These are phyloP conservation scores for Arthrobotrys sinensis DNA, from an alignment of 2,329 filamentous ascomycete genomes.

Conservation along the genomic window DNA sequence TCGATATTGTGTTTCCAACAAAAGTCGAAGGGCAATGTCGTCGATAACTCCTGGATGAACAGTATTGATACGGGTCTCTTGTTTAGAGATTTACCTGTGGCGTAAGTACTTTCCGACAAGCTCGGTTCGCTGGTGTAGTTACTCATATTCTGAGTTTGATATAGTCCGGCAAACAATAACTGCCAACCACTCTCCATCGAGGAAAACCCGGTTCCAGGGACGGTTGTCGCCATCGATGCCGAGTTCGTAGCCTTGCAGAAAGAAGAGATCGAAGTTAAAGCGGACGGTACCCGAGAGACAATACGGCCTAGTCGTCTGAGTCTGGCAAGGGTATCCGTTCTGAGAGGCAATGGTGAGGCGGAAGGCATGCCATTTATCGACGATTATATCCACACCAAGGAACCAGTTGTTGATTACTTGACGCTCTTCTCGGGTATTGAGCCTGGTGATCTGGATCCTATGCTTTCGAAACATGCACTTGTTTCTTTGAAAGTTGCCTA, in stretches of 20 bases:
- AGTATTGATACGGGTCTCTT: constrained; percentile 86
- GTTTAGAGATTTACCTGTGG: constrained; percentile 75
- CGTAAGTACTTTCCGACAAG: constrained; percentile 43
- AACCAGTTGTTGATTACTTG: constrained; percentile 93
- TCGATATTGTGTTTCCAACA: constrained; percentile 89
- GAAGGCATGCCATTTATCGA: constrained; percentile 94
- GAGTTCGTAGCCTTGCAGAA: constrained; percentile 95
- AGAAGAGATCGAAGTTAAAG: constrained; percentile 95
- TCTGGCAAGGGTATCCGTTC: constrained; percentile 90
- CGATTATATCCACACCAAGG: constrained; percentile 93
- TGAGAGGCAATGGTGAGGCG: constrained; percentile 82
- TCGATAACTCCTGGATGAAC: constrained; percentile 89
- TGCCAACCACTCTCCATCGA: constrained; percentile 74
- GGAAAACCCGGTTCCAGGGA: constrained; percentile 80
- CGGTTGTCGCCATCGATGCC: constrained; percentile 90
- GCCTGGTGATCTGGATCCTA: constrained; percentile 84
- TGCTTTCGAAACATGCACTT: constrained; percentile 83
- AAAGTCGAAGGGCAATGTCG: constrained; percentile 82
- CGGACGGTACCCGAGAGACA: constrained; percentile 90
- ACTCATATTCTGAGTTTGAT: constrained; percentile 66
- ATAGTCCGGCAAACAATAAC: constrained; percentile 70
- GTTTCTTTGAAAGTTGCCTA: constrained; percentile 92
- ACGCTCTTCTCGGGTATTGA: constrained; percentile 95
- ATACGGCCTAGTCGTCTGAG: constrained; percentile 92
- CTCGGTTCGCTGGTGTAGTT: constrained; percentile 66